Conservation (phyloP, 2,329 filamentous ascomycete species). For the Pseudogymnoascus sp. region DNA sequence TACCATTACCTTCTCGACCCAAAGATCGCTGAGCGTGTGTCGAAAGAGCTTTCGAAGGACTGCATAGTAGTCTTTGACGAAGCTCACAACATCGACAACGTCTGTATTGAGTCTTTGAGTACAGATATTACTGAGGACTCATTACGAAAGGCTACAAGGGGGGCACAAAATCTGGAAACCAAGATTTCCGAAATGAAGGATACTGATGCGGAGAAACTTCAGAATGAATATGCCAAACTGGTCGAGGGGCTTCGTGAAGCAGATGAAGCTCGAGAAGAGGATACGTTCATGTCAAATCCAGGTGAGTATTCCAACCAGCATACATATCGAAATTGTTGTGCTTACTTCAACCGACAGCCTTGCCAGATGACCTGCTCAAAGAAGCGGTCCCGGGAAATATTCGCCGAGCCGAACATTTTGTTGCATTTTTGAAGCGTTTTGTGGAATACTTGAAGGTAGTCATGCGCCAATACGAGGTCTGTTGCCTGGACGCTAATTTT, state of each 20-base stretch:
- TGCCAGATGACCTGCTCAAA: slow-evolving; percentile 89
- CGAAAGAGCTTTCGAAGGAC: slow-evolving; percentile 92
- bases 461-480: background rate
- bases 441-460: slow-evolving; percentile 84
- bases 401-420: slow-evolving; percentile 88
- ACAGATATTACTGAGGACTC: slow-evolving; percentile 97
- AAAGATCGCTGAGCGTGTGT: slow-evolving; percentile 93
- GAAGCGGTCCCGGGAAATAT: slow-evolving; percentile 98
- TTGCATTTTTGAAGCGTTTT: slow-evolving; percentile 89
- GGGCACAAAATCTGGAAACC: slow-evolving; percentile 82
- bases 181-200: slow-evolving; percentile 92
- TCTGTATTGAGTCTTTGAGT: slow-evolving; percentile 95
- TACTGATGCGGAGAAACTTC: slow-evolving; percentile 89
- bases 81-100: slow-evolving; percentile 98
- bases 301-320: slow-evolving; percentile 23
- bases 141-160: slow-evolving; percentile 79
- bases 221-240: slow-evolving; percentile 91
- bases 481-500: slow-evolving; percentile 14
- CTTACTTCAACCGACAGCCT: slow-evolving; percentile 41
- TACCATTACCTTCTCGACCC: slow-evolving; percentile 97
- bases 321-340: background rate
- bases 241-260: slow-evolving; percentile 85
- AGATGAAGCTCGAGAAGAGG: slow-evolving; percentile 84
- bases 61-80: slow-evolving; percentile 99
- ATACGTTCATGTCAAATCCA: slow-evolving; percentile 95